Evolutionary conservation across 495 filamentous ascomycete genomes (phyloP).

Genomic region (Penicillium odoratum): DNA sequence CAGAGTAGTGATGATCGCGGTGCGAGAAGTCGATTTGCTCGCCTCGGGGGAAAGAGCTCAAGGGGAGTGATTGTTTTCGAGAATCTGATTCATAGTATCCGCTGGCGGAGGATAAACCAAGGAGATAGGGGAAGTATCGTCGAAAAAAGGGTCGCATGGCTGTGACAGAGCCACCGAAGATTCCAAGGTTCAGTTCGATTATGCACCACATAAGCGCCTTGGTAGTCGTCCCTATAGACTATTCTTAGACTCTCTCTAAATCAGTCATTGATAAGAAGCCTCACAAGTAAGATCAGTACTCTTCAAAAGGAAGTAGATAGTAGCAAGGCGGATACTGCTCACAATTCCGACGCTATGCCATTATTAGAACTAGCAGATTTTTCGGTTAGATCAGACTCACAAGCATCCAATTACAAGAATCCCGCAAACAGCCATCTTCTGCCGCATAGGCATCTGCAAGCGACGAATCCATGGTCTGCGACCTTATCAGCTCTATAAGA

Average conservation of each 20-base stretch:
- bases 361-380: not conserved
- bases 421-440: conserved; percentile 30
- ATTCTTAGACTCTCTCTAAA: no score
- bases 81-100: conserved; percentile 17
- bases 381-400: conserved; percentile 19
- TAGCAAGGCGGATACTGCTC: conserved; percentile 34
- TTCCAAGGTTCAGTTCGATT: conserved; percentile 39
- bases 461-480: conserved; percentile 32
- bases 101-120: conserved; percentile 30
- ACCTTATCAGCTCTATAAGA: not conserved
- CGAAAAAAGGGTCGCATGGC: conserved; percentile 35
- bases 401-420: conserved; percentile 34
- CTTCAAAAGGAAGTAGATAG: conserved; percentile 23
- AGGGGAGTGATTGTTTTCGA: conserved; percentile 27
- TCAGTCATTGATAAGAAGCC: not conserved
- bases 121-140: conserved; percentile 33
- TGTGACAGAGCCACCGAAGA: conserved; percentile 37
- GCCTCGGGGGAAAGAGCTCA: conserved; percentile 26
- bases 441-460: conserved; percentile 34
- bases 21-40: conserved; percentile 23
- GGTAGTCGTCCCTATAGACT: conserved; percentile 27
- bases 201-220: conserved; percentile 33
- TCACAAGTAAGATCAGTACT: conserved; percentile 33
- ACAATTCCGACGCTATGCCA: conserved; percentile 31
- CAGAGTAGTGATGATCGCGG: conserved; percentile 17